Percentiles rank a stretch among this genome's conserved stretches.
Evolutionary conservation across 2,329 filamentous ascomycete genomes (phyloP).

Genomic region (Xylariomycetidae sp.): DNA sequence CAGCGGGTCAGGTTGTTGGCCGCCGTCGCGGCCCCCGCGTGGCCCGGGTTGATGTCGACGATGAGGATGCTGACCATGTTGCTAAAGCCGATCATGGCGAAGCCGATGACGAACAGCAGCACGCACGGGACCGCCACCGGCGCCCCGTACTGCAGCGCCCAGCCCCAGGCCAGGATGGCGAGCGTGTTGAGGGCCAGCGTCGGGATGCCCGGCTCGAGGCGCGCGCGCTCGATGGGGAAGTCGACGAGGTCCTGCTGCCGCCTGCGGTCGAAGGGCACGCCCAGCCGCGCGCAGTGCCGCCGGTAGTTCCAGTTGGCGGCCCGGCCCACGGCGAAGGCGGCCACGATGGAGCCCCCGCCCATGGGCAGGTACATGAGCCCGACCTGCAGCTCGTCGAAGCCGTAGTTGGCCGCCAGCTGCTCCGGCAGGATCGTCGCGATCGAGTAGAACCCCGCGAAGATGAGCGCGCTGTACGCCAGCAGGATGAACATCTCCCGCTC

Average conservation of each 20-base stretch:
- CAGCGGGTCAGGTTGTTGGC: constrained; percentile 41
- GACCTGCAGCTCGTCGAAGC: constrained; percentile 44
- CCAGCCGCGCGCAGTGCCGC: constrained; percentile 43
- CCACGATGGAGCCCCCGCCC: constrained; percentile 30
- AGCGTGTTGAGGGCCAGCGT: constrained; percentile 40
- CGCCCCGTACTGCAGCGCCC: constrained; percentile 27
- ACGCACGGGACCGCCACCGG: constrained; percentile 31
- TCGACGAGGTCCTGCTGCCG: constrained; percentile 33
- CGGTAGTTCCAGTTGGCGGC: constrained; percentile 58
- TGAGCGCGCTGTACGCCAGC: constrained; percentile 27
- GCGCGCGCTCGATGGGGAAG: constrained; percentile 29
- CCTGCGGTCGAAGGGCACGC: constrained; percentile 43
- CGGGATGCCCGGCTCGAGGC: constrained; percentile 31
- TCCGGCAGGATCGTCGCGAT: constrained; percentile 27
- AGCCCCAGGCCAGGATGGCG: constrained; percentile 33
- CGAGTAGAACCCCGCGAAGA: constrained; percentile 32
- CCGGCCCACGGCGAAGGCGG: constrained; percentile 35
- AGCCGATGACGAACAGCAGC: constrained; percentile 31
- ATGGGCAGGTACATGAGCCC: constrained; percentile 36
- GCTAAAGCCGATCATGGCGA: constrained; percentile 35
- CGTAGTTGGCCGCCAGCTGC: constrained; percentile 40
- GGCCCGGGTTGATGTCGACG: constrained; percentile 39
- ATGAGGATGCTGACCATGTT: constrained; percentile 37
- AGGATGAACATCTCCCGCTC: constrained; percentile 33
- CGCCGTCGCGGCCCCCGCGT: constrained; percentile 38